Base-by-base conservation (phyloP, 208 protist genomes). In the Leishmania amazonensis region DNA sequence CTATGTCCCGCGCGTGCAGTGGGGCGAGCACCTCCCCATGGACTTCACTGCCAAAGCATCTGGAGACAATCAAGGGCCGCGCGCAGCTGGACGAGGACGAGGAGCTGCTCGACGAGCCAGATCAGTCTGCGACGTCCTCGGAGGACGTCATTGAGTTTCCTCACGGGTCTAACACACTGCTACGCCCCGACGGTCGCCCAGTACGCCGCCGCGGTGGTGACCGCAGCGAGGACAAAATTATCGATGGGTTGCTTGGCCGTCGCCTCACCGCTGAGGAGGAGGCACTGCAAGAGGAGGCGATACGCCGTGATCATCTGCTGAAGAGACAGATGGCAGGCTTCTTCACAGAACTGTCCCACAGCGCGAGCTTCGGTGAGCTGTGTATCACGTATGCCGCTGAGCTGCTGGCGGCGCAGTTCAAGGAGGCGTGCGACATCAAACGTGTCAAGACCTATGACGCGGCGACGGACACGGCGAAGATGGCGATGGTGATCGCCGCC, bases 281-380 rank as follows among this genome's bases (percentile, higher is more conserved):
- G 75, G 87, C 82, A 31, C 74, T 79, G 15, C 83, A 86, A 45
- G 83, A 88, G 80, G 87, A 93, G 79, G 81, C 79, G 74, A 57
- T 87, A 49, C 88, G 87, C 8, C 83, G 82, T 1, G 90, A 94
- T 58, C 78, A 83, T 54, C 62, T 90, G 72, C 75, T 85, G 49
- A 88, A 86, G n/a, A 62, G 83, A 49, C 90, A 93, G 81, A 87
- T 87, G 75, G 85, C 91, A 0, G 83, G 78, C 11, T 94, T 93
- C 75, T 96, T 97, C 62, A 81, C 79, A 42, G 85, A 89, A 54
- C 65, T 97, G 42, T 90, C 92, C 45, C 86, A 91, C 75, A 94
- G 88, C 76, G 81, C 83, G 19, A 94, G 89, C 75, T 91, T 97
- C 76, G 89, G 78, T 21, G 92, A 95, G 83, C 84, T 97, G 45